These are phyloP conservation scores for Colletotrichum tofieldiae DNA, from an alignment of 2,329 filamentous ascomycete genomes.

Conservation along the genomic window DNA sequence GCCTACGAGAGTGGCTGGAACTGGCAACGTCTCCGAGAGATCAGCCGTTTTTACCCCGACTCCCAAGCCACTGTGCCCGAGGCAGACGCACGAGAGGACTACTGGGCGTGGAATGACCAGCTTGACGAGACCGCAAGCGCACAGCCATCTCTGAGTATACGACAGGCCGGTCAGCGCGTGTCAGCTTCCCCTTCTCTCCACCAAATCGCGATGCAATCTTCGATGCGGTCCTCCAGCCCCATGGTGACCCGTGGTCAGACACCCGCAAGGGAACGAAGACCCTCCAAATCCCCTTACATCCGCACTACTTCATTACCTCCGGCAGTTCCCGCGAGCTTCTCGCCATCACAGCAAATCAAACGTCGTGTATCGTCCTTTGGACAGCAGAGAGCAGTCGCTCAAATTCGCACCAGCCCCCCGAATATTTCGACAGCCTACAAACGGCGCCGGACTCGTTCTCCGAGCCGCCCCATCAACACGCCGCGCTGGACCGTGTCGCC, in stretches of 20 bases:
- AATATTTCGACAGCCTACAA: constrained; percentile 48
- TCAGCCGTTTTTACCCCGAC: constrained; percentile 71
- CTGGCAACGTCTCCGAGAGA: constrained; percentile 78
- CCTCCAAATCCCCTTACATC: constrained; percentile 63
- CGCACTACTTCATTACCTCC: constrained; percentile 70
- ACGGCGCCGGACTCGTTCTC: constrained; percentile 72
- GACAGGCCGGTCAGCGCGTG: constrained; percentile 57
- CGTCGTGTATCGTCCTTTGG: constrained; percentile 64
- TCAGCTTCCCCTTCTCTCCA: constrained; percentile 61
- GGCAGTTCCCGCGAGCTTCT: constrained; percentile 54
- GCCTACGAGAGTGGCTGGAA: constrained; percentile 74
- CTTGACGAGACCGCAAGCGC: constrained; percentile 72
- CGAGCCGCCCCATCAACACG: constrained; percentile 67
- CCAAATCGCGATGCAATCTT: constrained; percentile 56
- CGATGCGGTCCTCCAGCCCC: constrained; percentile 54
- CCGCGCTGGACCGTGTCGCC: constrained; percentile 69
- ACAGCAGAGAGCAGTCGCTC: constrained; percentile 43
- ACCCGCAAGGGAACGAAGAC: constrained; percentile 58
- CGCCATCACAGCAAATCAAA: constrained; percentile 56
- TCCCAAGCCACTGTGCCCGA: constrained; percentile 62
- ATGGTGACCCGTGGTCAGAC: constrained; percentile 58
- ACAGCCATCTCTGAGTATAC: constrained; percentile 60
- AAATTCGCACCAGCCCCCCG: constrained; percentile 49
- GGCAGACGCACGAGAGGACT: constrained; percentile 74
- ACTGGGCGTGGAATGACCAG: constrained; percentile 77